phyloP scores from a whole-genome alignment of 2,329 filamentous ascomycete species.

The Botryotinia calthae region DNA sequence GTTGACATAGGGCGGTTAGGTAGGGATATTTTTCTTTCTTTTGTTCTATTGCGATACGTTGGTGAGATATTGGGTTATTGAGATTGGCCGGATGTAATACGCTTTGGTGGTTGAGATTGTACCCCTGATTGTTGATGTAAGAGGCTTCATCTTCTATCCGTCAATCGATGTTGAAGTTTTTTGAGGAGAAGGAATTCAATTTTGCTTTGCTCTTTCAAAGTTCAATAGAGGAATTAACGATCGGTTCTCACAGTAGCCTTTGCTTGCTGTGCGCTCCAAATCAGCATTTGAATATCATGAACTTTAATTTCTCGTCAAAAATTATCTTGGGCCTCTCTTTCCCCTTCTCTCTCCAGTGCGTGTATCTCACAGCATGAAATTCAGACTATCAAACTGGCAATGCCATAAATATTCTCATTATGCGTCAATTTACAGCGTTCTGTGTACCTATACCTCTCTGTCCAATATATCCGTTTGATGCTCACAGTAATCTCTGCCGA shows the following conservation, averaged over 20 bases:
- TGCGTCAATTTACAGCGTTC: neutral
- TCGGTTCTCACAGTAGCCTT: neutral
- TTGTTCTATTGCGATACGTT: neutral
- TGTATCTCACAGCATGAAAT: neutral
- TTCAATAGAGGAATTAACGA: neutral
- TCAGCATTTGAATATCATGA: neutral
- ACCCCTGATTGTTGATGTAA: neutral
- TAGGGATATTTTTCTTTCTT: neutral
- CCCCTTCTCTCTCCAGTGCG: no score
- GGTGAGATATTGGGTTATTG: neutral
- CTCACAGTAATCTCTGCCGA: neutral
- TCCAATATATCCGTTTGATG: rapidly evolving
- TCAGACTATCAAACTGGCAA: neutral
- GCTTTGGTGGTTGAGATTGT: neutral
- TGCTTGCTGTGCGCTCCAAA: neutral
- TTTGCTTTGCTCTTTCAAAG: neutral
- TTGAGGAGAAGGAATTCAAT: neutral
- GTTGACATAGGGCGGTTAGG: neutral
- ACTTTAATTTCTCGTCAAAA: neutral
- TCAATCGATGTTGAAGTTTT: neutral
- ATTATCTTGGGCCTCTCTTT: neutral
- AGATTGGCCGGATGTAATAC: neutral
- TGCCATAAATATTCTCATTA: neutral
- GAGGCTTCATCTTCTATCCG: neutral
- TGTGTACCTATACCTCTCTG: neutral